Evolutionary conservation across 805 yeast species (phyloP), one percentile per base, ranked within the genome.

Genomic region (Yarrowia bubula): DNA sequence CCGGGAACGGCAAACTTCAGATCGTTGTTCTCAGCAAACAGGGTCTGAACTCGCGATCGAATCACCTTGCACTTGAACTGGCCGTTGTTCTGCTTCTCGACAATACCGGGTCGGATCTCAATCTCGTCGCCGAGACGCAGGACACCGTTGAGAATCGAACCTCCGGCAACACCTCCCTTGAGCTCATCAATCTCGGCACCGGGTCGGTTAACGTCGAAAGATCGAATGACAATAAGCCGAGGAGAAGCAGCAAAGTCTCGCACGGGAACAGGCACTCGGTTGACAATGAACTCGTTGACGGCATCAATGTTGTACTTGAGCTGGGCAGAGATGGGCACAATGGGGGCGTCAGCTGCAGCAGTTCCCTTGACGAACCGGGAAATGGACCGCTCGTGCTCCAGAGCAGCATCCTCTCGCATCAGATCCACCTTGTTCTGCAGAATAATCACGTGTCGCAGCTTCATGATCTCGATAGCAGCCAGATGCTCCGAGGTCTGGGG

Each of bases 131-230:
- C 98, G 69, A 95, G 83, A 76, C 90, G 88, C 82, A 95, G 90
- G 57, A 95, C 99, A 84, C 99, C 99, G 67, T 87, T 91, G 75
- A 95, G 83, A 73, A 95, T 93, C 64, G 97, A 91, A 71, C 99
- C 99, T 83, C 99, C 99, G 51, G 99, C 99, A 76, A 95, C 98
- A 86, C 99, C 99, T 74, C 99, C 99, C 81, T 92, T 92, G 77
- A 95, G 84, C 73, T 93, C 98, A 70, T 89, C 92, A 71, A 96
- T 90, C 79, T 92, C 98, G 48, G 97, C 87, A 81, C 99, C 99
- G 67, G 99, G 99, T 80, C 91, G 92, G 82, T 95, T 95, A 70
- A 95, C 99, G 78, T 95, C 99, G 77, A 95, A 95, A 38, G 98
- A 93, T 82, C 99, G 89, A 74, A 95, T 96, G 66, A 95, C 98